phyloP scores from a whole-genome alignment of 208 protist genomes.

The Crithidia mellificae region DNA sequence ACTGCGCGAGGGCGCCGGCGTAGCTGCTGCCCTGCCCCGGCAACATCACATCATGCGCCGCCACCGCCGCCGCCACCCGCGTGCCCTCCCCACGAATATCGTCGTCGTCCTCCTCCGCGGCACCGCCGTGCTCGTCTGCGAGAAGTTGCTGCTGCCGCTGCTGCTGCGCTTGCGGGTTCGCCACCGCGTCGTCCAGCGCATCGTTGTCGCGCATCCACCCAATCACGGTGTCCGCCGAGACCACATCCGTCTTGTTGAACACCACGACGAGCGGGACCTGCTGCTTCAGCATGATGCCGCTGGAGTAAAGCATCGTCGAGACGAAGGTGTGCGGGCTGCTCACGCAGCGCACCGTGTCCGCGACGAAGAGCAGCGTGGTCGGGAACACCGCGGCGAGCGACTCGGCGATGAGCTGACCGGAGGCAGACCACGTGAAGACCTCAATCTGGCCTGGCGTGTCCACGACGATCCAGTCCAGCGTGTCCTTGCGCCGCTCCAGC shows the following conservation, averaged over 20 bases:
- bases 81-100: conserved; percentile 20
- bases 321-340: conserved; percentile 97
- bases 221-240: conserved; percentile 75
- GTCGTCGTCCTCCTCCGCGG: conserved; percentile 9
- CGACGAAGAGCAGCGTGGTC: conserved; percentile 96
- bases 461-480: conserved; percentile 95
- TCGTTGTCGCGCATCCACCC: conserved; percentile 97
- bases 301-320: conserved; percentile 99
- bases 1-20: conserved; percentile 89
- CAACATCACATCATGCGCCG: conserved; percentile 10
- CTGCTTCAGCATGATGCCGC: conserved; percentile 98
- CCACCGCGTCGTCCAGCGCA: conserved; percentile 78
- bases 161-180: conserved; percentile 23
- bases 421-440: conserved; percentile 98
- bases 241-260: conserved; percentile 99
- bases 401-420: conserved; percentile 97
- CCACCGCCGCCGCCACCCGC: conserved; percentile 19
- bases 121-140: background rate
- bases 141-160: background rate
- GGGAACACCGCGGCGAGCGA: conserved; percentile 93
- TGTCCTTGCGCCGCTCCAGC: conserved; percentile 74
- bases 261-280: conserved; percentile 97
- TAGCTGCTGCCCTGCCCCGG: conserved; percentile 57
- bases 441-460: conserved; percentile 99
- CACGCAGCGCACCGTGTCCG: conserved; percentile 95